Conservation (phyloP, 2,329 filamentous ascomycete species). For the Blastomyces percursus region DNA sequence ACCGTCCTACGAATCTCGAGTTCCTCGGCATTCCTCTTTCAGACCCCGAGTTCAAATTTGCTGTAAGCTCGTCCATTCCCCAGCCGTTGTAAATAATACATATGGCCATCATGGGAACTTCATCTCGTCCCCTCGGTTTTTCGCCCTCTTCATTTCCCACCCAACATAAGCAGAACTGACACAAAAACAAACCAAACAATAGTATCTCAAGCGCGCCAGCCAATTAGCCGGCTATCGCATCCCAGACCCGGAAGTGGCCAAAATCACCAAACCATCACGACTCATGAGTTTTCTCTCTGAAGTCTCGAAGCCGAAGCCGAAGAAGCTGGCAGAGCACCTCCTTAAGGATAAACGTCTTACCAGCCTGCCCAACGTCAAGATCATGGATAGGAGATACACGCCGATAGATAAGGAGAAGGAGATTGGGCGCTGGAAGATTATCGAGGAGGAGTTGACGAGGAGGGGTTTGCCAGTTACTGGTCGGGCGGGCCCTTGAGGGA, state of each 20-base stretch:
- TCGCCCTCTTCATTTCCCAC: neutral
- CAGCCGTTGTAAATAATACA: neutral
- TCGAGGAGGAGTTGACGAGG: constrained; percentile 56
- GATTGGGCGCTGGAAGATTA: constrained; percentile 68
- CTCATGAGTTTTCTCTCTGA: constrained; percentile 43
- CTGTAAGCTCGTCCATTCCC: constrained; percentile 43
- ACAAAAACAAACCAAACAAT: neutral
- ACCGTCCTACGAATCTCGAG: constrained; percentile 30
- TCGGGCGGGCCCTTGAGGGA: neutral
- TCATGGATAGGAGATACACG: constrained; percentile 55
- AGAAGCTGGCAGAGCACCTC: constrained; percentile 54
- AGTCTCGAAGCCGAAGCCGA: constrained; percentile 30
- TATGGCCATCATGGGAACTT: too few relatives aligned
- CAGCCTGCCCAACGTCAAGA: constrained; percentile 56
- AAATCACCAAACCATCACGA: constrained; percentile 43
- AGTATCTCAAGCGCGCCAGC: constrained; percentile 72
- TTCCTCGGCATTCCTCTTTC: constrained; percentile 51
- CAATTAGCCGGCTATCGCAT: constrained; percentile 70
- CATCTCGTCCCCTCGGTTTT: neutral
- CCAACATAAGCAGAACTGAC: neutral
- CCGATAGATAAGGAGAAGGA: constrained; percentile 60
- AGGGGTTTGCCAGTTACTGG: constrained; percentile 46
- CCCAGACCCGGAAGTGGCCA: constrained; percentile 56
- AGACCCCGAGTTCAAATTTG: constrained; percentile 57
- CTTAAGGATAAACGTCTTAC: constrained; percentile 36